Evolutionary conservation across 768 basidiomycete genomes (phyloP), one percentile per base, ranked within the genome.

Genomic region (Termitomyces sp.): DNA sequence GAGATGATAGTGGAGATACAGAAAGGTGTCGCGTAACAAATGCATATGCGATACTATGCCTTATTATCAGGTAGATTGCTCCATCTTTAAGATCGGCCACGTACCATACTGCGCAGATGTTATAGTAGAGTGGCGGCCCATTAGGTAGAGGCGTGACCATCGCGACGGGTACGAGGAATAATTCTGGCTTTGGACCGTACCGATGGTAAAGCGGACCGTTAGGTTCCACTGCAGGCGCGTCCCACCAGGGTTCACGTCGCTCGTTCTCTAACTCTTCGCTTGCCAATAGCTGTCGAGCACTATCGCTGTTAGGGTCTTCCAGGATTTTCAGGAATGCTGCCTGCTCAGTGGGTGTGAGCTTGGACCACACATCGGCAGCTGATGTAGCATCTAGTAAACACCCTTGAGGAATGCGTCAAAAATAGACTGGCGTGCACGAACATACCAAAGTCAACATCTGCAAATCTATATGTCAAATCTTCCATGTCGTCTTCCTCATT

Each of bases 241-340:
- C 79, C 91, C 92, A 94, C 92, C 92, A 94, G 6, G 92, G 91
- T 5, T 74, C 71, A 4, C 71, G 70, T 22, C 70, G 75, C n/a
- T 76, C 77, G 5, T 72, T 69, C 30, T 77, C 77, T 1, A 90
- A 66, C 45, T 82, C 83, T 57, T 80, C 75, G 59, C 81, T 84
- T 30, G 80, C 70, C 22, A 92, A 69, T 2, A 93, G 77, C 57
- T 80, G 76, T 60, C 79, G 80, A 1, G 83, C 82, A 16, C 86
- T 69, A 49, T 80, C 80, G 65, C 85, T 80, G n/a, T 73, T 72
- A 0, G 91, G 87, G 61, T 92, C 78, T 40, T 77, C 70, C 54
- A 92, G 68, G 2, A 80, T 78, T 58, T 74, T 74, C 47, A 83
- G 72, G 61, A 93, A 93, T 56, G 75, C 81, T 14, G 77, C 72